A percentile compares a stretch with the other conserved stretches of the same genome.
These are phyloP conservation scores for Calonectria ilicicola DNA, from an alignment of 2,329 filamentous ascomycete genomes.

Conservation along the genomic window DNA sequence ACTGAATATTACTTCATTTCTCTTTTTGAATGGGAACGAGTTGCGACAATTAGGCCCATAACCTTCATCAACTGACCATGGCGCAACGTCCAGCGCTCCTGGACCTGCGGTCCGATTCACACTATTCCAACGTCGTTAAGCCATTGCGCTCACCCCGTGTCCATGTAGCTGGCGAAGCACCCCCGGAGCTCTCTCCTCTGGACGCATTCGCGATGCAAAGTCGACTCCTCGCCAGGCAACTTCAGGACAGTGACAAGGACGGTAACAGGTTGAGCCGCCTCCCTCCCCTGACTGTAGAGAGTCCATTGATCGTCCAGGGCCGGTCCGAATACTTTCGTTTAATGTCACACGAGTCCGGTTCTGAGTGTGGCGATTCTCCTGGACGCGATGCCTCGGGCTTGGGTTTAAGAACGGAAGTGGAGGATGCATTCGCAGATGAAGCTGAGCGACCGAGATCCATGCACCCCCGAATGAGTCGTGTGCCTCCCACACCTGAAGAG, in stretches of 20 bases:
- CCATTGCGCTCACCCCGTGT: constrained; percentile 79
- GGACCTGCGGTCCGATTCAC: constrained; percentile 70
- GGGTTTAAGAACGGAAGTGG: constrained; percentile 66
- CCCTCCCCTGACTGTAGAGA: constrained; percentile 84
- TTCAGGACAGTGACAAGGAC: constrained; percentile 81
- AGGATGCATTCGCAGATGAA: constrained; percentile 63
- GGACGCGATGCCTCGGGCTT: constrained; percentile 46
- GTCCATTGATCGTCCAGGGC: constrained; percentile 80
- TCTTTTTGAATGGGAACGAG: constrained; percentile 34
- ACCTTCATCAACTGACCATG: constrained; percentile 55
- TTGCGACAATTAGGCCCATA: constrained; percentile 23
- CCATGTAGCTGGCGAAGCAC: constrained; percentile 82
- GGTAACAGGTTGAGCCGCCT: constrained; percentile 87
- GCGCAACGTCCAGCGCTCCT: constrained; percentile 67
- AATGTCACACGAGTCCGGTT: constrained; percentile 72
- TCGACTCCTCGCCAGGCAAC: constrained; percentile 85
- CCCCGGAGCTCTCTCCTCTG: constrained; percentile 91
- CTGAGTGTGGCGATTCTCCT: constrained; percentile 53
- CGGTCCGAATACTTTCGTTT: constrained; percentile 87
- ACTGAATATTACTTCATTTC: background rate
- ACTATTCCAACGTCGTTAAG: constrained; percentile 62
- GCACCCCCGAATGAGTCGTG: constrained; percentile 79
- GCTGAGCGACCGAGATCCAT: constrained; percentile 76
- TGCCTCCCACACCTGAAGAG: constrained; percentile 64
- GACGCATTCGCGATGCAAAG: constrained; percentile 96